phyloP scores from a whole-genome alignment of 169 alveolate genomes.

The Eimeria tenella region DNA sequence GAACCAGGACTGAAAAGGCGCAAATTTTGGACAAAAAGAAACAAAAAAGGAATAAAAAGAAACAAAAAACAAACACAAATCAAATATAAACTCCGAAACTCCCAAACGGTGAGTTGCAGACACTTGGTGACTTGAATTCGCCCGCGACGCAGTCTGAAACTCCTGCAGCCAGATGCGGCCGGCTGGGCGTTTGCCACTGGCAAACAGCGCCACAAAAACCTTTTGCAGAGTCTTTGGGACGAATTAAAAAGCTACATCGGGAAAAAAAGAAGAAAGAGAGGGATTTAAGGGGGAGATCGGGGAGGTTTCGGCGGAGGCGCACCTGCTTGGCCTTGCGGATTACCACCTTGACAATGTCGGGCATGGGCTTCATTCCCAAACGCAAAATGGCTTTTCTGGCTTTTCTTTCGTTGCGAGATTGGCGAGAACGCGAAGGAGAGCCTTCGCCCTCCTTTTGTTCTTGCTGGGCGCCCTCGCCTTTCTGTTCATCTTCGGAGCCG shows the following conservation, averaged over 20 bases:
- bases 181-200: no score
- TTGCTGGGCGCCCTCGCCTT: not conserved
- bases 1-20: constrained; percentile 86
- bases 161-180: no score
- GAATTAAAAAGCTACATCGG: no score
- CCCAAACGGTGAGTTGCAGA: no score
- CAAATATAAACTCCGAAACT: not conserved
- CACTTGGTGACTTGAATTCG: no score
- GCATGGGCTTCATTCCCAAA: constrained; percentile 94
- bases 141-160: no score
- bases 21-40: not conserved
- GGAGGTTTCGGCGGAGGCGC: no score
- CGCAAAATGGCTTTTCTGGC: constrained; percentile 94
- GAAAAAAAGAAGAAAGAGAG: no score
- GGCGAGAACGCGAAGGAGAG: constrained; percentile 33
- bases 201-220: no score
- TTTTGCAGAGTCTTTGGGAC: no score
- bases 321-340: constrained; percentile 93
- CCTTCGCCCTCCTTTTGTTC: not conserved
- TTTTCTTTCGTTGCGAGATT: constrained; percentile 96
- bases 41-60: not conserved
- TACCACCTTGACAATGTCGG: constrained; percentile 95
- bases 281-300: no score
- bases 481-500: constrained; percentile 51
- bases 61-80: not conserved